Percentiles rank a stretch among this genome's conserved stretches.
phyloP scores from a whole-genome alignment of 1,284 basidiomycete genomes.

The Leccinum griseonigrum region DNA sequence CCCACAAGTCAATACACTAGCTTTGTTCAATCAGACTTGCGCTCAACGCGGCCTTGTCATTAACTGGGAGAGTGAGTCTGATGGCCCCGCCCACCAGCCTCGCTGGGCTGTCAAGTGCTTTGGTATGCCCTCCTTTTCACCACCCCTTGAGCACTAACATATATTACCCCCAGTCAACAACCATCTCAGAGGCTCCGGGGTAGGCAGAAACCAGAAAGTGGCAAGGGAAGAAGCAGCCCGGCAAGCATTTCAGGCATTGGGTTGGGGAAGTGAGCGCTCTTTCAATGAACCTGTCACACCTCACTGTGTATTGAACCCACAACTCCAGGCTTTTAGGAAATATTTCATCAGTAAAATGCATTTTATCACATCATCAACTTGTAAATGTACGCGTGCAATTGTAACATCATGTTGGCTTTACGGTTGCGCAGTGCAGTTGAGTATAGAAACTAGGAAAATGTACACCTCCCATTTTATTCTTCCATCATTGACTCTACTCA shows the following conservation, averaged over 20 bases:
- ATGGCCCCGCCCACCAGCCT: constrained; percentile 52
- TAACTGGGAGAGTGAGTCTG: constrained; percentile 41
- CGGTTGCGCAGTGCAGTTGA: no score
- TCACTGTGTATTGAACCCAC: constrained; percentile 2
- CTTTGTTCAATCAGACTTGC: constrained; percentile 54
- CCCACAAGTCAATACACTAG: constrained; percentile 38
- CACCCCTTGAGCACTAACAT: background rate
- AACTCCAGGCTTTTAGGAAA: constrained; percentile 19
- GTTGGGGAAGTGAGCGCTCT: constrained; percentile 40
- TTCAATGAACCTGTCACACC: background rate
- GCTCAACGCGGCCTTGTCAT: constrained; percentile 39
- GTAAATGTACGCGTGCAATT: constrained; percentile 5
- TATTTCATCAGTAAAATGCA: background rate
- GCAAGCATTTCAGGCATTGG: constrained; percentile 44
- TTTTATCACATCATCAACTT: background rate
- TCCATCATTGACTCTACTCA: no score
- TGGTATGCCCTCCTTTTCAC: constrained; percentile 34
- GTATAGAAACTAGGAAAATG: background rate
- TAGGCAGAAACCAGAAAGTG: constrained; percentile 48
- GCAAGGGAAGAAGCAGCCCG: constrained; percentile 59
- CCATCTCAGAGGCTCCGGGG: constrained; percentile 41
- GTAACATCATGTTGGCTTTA: constrained; percentile 6
- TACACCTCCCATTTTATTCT: no score
- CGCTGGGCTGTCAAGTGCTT: constrained; percentile 51
- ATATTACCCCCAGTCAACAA: constrained; percentile 40